Base-by-base conservation (phyloP, 768 basidiomycete species). In the Naganishia antarctica region DNA sequence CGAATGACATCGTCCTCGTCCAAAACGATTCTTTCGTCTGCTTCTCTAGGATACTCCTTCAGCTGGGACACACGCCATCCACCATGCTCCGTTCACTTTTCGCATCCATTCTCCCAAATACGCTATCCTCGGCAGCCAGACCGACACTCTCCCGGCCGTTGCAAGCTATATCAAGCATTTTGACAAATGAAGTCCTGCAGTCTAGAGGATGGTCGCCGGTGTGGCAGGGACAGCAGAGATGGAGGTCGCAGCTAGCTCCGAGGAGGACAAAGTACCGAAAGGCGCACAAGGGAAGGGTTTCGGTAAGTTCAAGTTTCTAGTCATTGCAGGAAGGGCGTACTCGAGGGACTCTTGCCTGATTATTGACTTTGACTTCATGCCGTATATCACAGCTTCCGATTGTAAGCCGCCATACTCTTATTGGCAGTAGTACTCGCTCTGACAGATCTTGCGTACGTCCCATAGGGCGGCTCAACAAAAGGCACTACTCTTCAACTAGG, bases 401-500 rank as follows among this genome's bases (percentile, higher is more conserved):
- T 53, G 53, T 57, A 57, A 34, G 53, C n/a, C n/a, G n/a, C n/a
- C n/a, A n/a, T n/a, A n/a, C n/a, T n/a, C n/a, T n/a, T n/a, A n/a
- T n/a, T n/a, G n/a, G n/a, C n/a, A n/a, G n/a, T n/a, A n/a, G n/a
- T n/a, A n/a, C n/a, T 32, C 3, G 11, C 32, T n/a, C 21, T 51
- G 1, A 16, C 16, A 46, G n/a, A 46, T 8, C 32, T 1, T 21
- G 29, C 8, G 16, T n/a, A 32, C 21, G 6, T 41, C 16, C 37
- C 26, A 2, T n/a, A 57, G 53, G 96, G 94, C 60, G 96, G 96
- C 13, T 92, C 91, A 18, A 89, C 85, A 13, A 89, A 91, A 74
- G 96, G 94, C 23, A 93, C 96, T 4, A 91, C 91, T 1, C 84
- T 98, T 43, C 86, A 90, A 13, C 90, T 85, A 70, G 96, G 93